phyloP scores from a whole-genome alignment of 352 stramenopile genomes.

The Saprolegnia parasitica region DNA sequence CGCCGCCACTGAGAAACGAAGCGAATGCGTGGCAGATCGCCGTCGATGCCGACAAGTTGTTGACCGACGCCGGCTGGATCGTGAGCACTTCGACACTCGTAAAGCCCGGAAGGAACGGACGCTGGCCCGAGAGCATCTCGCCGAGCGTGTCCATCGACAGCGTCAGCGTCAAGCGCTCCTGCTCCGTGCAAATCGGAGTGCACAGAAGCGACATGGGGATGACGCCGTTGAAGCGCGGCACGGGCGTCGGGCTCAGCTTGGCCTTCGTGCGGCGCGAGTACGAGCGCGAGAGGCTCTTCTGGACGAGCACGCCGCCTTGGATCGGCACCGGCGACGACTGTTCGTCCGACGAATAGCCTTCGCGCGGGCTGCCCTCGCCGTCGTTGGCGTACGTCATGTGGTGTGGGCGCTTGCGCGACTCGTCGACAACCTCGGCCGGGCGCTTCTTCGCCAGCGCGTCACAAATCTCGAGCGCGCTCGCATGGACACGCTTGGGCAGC shows the following conservation, averaged over 20 bases:
- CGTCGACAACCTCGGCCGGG: background rate
- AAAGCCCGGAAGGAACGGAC: constrained; percentile 26
- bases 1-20: constrained; percentile 17
- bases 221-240: constrained; percentile 23
- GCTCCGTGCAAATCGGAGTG: constrained; percentile 22
- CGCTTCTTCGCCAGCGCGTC: constrained; percentile 19
- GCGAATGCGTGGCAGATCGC: constrained; percentile 28
- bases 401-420: constrained; percentile 2
- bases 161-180: constrained; percentile 23
- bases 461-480: constrained; percentile 19
- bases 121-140: constrained; percentile 28
- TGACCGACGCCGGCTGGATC: background rate
- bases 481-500: constrained; percentile 24
- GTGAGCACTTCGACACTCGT: constrained; percentile 26
- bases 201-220: constrained; percentile 29
- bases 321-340: background rate
- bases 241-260: constrained; percentile 15
- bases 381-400: background rate
- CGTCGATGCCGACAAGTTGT: constrained; percentile 10
- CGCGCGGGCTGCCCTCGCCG: background rate
- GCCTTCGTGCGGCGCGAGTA: constrained; percentile 25
- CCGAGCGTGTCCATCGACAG: constrained; percentile 25
- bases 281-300: constrained; percentile 22
- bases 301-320: constrained; percentile 4
- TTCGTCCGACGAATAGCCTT: constrained; percentile 7